Evolutionary conservation across 1,284 basidiomycete species (phyloP), one percentile per base, ranked within the genome.

Genomic region (Psilocybe mexicana): DNA sequence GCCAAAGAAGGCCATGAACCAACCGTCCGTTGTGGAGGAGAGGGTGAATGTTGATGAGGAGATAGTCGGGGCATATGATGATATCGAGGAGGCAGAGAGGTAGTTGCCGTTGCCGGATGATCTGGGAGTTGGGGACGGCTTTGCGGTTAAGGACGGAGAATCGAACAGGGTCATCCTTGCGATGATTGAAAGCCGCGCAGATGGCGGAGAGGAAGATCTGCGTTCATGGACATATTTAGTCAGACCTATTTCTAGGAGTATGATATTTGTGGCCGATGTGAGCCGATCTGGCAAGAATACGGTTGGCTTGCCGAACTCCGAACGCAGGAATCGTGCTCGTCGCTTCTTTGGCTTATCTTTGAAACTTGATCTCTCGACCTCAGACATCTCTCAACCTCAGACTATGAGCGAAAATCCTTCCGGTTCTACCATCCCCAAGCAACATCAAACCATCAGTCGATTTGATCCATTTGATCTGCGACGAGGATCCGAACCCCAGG

Each of bases 171-270:
- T 96, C 90, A 69, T 96, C 89, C 69, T 89, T 89, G 47, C 89
- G 79, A 59, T 88, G 89, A 69, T 95, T 92, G 59, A 94, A 95
- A n/a, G n/a, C n/a, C n/a, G n/a, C n/a, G n/a, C n/a, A n/a, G n/a
- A n/a, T n/a, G n/a, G n/a, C n/a, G n/a, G n/a, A n/a, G n/a, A n/a
- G n/a, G n/a, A n/a, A n/a, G n/a, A n/a, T n/a, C n/a, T n/a, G n/a
- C n/a, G n/a, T n/a, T n/a, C n/a, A n/a, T n/a, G n/a, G n/a, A n/a
- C n/a, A n/a, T n/a, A n/a, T n/a, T n/a, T n/a, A n/a, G n/a, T n/a
- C n/a, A n/a, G n/a, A n/a, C n/a, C n/a, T n/a, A n/a, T n/a, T n/a
- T n/a, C n/a, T n/a, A n/a, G n/a, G n/a, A n/a, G n/a, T n/a, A n/a
- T n/a, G n/a, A n/a, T n/a, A n/a, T n/a, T n/a, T n/a, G n/a, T n/a